Base-by-base conservation (phyloP, 78 protist genomes). In the Dictyostelium intermedium region DNA sequence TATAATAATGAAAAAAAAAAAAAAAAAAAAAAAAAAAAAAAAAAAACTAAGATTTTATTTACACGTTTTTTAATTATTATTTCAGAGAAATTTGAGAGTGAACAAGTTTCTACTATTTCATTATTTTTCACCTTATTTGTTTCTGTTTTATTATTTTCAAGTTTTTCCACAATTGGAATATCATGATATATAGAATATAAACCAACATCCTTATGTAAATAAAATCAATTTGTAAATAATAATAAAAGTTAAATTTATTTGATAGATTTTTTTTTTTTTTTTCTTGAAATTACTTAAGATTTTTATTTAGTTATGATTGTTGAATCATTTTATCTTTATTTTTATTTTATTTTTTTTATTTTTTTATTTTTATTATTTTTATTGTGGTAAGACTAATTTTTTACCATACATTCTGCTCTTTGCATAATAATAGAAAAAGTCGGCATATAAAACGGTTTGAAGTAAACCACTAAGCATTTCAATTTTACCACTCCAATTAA, bases 391-490 rank as follows among this genome's bases (percentile, higher is more conserved):
- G 35, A 89, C 94, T 32, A 89, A 47, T 70, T 89, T 89, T 27
- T 63, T 80, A 39, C 94, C 94, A 16, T 39, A 45, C 94, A 84
- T 79, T 69, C 73, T 80, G 73, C 94, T 96, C 80, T 91, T 39
- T 81, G 96, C 34, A 96, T 98, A 98, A 91, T 96, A 92, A 91
- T 98, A 98, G 97, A 99, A 99, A 81, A 99, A 99, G 96, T 99
- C 99, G 39, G 92, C 72, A 69, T 98, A 99, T 23, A 99, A 91
- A 1, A 50, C 81, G 8, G 99, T 97, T 84, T 99, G 99, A 20
- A 98, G 56, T 8, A 96, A 14, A 37, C 99, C 99, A 3, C 98
- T 93, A 20, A 96, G 1, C 91, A 96, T 85, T 25, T 93, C 98
- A 53, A 97, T 93, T 79, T 91, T 43, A 74, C 97, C 94, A n/a